Percentiles rank a stretch among this genome's conserved stretches.
Evolutionary conservation across 495 filamentous ascomycete species (phyloP).

Genomic region (Aspergillus kassunensis): DNA sequence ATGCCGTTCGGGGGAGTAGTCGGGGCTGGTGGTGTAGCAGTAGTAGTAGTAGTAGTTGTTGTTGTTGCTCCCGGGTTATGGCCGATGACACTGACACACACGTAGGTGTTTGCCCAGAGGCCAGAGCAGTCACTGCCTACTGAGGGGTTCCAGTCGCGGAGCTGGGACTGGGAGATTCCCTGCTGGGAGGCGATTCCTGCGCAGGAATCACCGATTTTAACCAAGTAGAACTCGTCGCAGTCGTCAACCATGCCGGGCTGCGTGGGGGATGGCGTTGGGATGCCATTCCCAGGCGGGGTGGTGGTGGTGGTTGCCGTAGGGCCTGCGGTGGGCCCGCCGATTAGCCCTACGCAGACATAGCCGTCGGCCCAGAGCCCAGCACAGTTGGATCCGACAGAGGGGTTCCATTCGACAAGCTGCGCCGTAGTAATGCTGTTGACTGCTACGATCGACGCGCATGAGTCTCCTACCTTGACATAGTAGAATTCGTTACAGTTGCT

Average conservation of each 20-base stretch:
- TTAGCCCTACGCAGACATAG: slow-evolving; percentile 4
- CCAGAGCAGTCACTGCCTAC: not conserved
- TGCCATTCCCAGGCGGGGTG: not conserved
- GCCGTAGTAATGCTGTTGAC: not conserved
- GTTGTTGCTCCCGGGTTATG: too few relatives aligned
- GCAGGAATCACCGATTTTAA: not conserved
- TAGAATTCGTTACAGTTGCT: too few relatives aligned
- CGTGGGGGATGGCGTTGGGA: not conserved
- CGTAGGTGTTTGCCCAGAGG: not conserved
- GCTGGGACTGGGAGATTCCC: not conserved
- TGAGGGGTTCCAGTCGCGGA: slow-evolving; percentile 8
- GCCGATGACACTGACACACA: not conserved
- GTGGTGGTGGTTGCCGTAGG: not conserved
- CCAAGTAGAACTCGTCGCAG: slow-evolving; percentile 1
- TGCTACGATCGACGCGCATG: too few relatives aligned
- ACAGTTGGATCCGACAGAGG: not conserved
- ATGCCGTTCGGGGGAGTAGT: too few relatives aligned
- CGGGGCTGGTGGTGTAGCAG: not conserved
- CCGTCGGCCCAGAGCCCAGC: not conserved
- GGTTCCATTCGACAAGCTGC: slow-evolving; percentile 15
- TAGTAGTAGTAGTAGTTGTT: not conserved
- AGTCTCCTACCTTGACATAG: too few relatives aligned
- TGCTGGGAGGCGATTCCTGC: not conserved
- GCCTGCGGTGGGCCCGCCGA: not conserved
- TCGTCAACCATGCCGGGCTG: slow-evolving; percentile 3